Evolutionary conservation across 2,329 filamentous ascomycete genomes (phyloP).

Genomic region (Amesomyces nigricolor): DNA sequence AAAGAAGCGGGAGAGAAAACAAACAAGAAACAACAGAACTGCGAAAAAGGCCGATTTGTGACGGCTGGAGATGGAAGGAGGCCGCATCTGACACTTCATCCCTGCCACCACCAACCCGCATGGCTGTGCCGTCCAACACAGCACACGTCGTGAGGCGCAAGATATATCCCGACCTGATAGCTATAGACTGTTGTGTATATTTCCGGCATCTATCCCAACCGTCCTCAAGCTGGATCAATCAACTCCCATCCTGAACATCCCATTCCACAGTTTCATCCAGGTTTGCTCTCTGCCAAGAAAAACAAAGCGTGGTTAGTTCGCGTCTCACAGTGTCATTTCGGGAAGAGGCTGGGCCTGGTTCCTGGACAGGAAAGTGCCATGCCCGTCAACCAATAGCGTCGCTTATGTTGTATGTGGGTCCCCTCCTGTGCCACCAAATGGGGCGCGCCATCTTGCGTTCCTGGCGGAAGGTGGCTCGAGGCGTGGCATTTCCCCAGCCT

Average conservation of each 20-base stretch:
- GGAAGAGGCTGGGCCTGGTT: constrained; percentile 22
- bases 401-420: constrained; percentile 16
- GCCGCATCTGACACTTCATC: not conserved
- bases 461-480: constrained; percentile 21
- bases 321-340: constrained; percentile 24
- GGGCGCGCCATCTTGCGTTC: constrained; percentile 24
- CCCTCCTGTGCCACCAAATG: constrained; percentile 20
- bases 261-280: constrained; percentile 5
- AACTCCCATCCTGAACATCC: not conserved
- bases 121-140: constrained; percentile 1
- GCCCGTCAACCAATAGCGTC: constrained; percentile 17
- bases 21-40: too few species aligned
- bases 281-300: not conserved
- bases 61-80: not conserved
- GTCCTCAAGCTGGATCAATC: not conserved
- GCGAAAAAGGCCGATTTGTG: too few species aligned
- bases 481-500: constrained; percentile 14
- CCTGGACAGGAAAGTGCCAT: constrained; percentile 19
- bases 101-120: not conserved
- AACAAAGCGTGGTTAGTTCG: constrained; percentile 10
- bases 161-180: not conserved
- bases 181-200: not conserved
- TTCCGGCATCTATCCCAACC: not conserved
- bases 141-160: constrained; percentile 5
- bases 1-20: too few species aligned